Evolutionary conservation across 2,329 filamentous ascomycete species (phyloP).

Genomic region (Davidsoniella neocaledoniae): DNA sequence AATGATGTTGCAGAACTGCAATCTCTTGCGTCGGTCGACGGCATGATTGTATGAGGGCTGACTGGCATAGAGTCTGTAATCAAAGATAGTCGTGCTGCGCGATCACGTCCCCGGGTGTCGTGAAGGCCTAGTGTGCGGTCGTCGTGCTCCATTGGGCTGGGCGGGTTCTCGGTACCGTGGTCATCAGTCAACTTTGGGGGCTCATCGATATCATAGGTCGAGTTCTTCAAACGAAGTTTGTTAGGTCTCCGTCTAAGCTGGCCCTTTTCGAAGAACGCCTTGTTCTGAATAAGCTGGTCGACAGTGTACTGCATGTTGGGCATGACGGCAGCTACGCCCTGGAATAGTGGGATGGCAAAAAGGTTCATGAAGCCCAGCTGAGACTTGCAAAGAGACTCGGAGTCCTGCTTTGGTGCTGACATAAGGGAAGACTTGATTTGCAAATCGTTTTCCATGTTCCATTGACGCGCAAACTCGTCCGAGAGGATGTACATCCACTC

Average conservation of each 20-base stretch:
- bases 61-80: slow-evolving; percentile 3
- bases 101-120: not conserved
- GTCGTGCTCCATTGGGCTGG: slow-evolving; percentile 2
- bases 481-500: slow-evolving; percentile 90
- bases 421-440: slow-evolving; percentile 79
- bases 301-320: slow-evolving; percentile 74
- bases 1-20: not conserved
- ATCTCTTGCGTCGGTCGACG: not conserved
- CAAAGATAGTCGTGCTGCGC: not conserved
- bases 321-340: slow-evolving; percentile 70
- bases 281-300: slow-evolving; percentile 37
- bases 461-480: slow-evolving; percentile 86
- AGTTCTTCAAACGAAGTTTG: not conserved
- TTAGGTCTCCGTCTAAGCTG: not conserved
- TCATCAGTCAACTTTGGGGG: not conserved
- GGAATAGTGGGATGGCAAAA: slow-evolving; percentile 83
- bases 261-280: slow-evolving; percentile 14
- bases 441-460: slow-evolving; percentile 76
- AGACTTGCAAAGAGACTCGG: slow-evolving; percentile 65
- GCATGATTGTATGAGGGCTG: slow-evolving; percentile 3
- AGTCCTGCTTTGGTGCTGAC: slow-evolving; percentile 67
- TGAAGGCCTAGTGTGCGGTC: not conserved
- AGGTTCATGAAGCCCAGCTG: slow-evolving; percentile 95
- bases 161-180: not conserved
- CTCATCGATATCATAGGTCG: not conserved